Evolutionary conservation across 192 early-diverging fungal genomes (phyloP), one percentile per base, ranked within the genome.

Genomic region (Lobosporangium transversale): DNA sequence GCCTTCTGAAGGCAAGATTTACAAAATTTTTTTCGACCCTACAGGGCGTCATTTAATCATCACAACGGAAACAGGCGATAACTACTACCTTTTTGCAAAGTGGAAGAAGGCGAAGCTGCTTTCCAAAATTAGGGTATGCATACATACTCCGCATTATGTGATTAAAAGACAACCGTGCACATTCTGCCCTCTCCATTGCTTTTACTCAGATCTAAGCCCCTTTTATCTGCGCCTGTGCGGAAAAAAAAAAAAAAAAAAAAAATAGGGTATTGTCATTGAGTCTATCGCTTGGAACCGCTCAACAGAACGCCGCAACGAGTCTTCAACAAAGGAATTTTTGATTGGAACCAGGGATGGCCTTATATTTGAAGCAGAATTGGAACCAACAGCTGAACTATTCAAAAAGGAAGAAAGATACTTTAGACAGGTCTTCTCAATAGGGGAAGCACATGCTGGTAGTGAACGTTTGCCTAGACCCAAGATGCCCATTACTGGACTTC

Each of bases 321-420:
- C 83, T 4, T 91, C 93, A 0, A 96, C 97, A 3, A 88, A 88
- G 47, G 85, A 90, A 12, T 92, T 97, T 37, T 83, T 98, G 57
- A 79, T 98, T 44, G 97, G 94, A 24, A 91, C 90, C 6, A 89
- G 91, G 57, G 90, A 93, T 49, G 97, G 97, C 17, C 84, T 89
- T 45, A 89, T 98, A 50, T 96, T 90, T 76, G 97, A 98, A 76
- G 90, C 93, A 8, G 94, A 94, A 48, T 75, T 98, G n/a, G 89
- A 91, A 56, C 91, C 95, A 0, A 89, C 89, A 1, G 91, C 93
- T 53, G 95, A 97, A 33, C 87, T 87, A 30, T 95, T 96, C 79
- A 86, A 89, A 61, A 88, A 88, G 60, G 94, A 95, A 79, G 93
- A 95, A 66, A 84, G 89, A 30, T 92, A 89, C 53, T 84, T 95